Percentiles rank a stretch among this genome's conserved stretches.
Evolutionary conservation across 495 filamentous ascomycete genomes (phyloP).

Genomic region (Pseudomonodictys pantanalensis): DNA sequence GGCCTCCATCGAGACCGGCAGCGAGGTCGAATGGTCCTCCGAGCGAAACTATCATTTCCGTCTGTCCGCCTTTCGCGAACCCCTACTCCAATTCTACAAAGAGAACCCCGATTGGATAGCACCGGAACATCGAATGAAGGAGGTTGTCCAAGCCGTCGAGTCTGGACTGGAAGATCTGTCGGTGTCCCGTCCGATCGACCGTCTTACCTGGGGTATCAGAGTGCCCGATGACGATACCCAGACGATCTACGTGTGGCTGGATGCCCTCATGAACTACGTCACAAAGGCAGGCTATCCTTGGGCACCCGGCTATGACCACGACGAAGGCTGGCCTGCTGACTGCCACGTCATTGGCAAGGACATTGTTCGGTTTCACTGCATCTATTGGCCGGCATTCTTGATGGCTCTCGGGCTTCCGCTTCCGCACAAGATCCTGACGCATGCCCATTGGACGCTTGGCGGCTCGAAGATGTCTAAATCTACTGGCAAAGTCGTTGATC

Average conservation of each 20-base stretch:
- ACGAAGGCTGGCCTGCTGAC: slow-evolving; percentile 82
- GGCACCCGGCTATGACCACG: slow-evolving; percentile 57
- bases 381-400: slow-evolving; percentile 97
- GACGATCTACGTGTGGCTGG: slow-evolving; percentile 97
- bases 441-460: slow-evolving; percentile 93
- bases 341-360: slow-evolving; percentile 94
- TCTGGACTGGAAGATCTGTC: slow-evolving; percentile 79
- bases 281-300: slow-evolving; percentile 85
- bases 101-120: slow-evolving; percentile 68
- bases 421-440: slow-evolving; percentile 79
- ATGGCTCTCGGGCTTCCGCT: slow-evolving; percentile 80
- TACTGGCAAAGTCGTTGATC: slow-evolving; percentile 90
- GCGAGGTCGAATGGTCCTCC: slow-evolving; percentile 91
- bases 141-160: slow-evolving; percentile 66
- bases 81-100: slow-evolving; percentile 73
- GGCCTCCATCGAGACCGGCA: slow-evolving; percentile 80
- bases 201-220: slow-evolving; percentile 84
- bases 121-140: slow-evolving; percentile 61
- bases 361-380: slow-evolving; percentile 91
- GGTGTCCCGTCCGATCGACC: slow-evolving; percentile 74
- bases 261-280: slow-evolving; percentile 91
- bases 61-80: slow-evolving; percentile 72
- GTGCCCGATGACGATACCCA: slow-evolving; percentile 81
- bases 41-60: slow-evolving; percentile 95
- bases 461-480: slow-evolving; percentile 93